Evolutionary conservation across 1,139 yeast species (phyloP), one percentile per base, ranked within the genome.

Genomic region (Debaryomyces subglobosus): DNA sequence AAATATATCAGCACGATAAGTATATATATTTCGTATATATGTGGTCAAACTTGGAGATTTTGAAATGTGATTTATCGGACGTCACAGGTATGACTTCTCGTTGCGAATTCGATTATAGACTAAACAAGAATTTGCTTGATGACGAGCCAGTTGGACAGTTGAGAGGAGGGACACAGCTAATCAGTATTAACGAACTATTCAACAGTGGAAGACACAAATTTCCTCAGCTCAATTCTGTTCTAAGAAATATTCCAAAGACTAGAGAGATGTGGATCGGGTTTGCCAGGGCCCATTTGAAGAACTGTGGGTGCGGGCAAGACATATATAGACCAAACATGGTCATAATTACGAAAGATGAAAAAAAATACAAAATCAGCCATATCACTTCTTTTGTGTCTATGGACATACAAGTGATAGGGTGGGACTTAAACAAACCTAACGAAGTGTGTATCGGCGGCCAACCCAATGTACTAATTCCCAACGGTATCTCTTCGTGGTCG

Each of bases 301-400:
- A 62, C 2, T 78, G 83, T 61, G 80, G 81, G 0, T 79, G 84
- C 60, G 79, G 81, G 16, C 59, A 57, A 13, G 67, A 63, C 39
- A 67, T 72, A 58, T 77, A 79, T 55, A 67, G 84, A 48, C 83
- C 84, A 5, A 71, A 72, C 44, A 48, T 72, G 52, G 69, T 77
- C 25, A 64, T 74, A n/a, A 53, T 79, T 6, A 57, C 72, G n/a
- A 64, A 69, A 39, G 78, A 76, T 41, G 39, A 46, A 65, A 7
- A 55, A 30, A 25, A 57, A 25, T 74, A 59, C 50, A 62, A 64
- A 43, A 51, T 71, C 6, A 59, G 65, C 24, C 68, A 68, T 45
- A 60, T 71, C 4, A 67, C 76, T 44, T 65, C 76, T 0, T 72
- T 69, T 3, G 60, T 71, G 5, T 67, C 75, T 0, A 69, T 75